Base-by-base conservation (phyloP, 345 rosid species). In the Camelina sativa region DNA sequence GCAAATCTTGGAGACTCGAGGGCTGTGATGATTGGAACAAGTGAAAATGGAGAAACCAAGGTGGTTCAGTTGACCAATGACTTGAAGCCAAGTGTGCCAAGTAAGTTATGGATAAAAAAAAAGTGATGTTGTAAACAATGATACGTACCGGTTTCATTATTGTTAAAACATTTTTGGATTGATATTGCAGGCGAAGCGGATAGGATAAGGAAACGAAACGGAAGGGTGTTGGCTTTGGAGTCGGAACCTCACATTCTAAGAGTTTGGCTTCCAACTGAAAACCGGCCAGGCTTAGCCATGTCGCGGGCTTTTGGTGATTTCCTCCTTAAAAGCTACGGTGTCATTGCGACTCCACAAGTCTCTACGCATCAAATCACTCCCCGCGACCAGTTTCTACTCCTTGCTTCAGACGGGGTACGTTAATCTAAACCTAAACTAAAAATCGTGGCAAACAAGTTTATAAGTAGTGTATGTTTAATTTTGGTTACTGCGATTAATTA, bases 1-100 rank as follows among this genome's bases (percentile, higher is more conserved):
- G 94, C 96, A 46, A 93, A 93, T 79, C 91, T 91, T 3, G 98
- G 98, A 3, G 97, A 93, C 74, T 93, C 97, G 7, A 88, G 98
- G 66, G 98, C 97, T 28, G 73, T 93, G 44, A 52, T 93, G 41
- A 90, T 91, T 7, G 85, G 87, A 51, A 67, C 75, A 11, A 79
- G 23, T 12, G 95, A 84, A 35, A 62, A 80, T 43, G 86, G 85
- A 55, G 77, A 80, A 25, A 66, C 70, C 41, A 17, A 78, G 61
- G 82, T 88, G 8, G 82, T 88, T 71, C 96, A 87, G 4, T 80
- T 93, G 65, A 89, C 98, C 3, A 84, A 81, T 60, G 98, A 91
- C 79, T 77, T 91, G 63, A 93, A 93, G 79, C 98, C 98, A 47
- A 80, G 81, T 64, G 81, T 89, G 13, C 88, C 89, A 20, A 68